A percentile compares a stretch with the other conserved stretches of the same genome.
phyloP scores from a whole-genome alignment of 1,284 basidiomycete genomes.

The Austroboletus niveus region DNA sequence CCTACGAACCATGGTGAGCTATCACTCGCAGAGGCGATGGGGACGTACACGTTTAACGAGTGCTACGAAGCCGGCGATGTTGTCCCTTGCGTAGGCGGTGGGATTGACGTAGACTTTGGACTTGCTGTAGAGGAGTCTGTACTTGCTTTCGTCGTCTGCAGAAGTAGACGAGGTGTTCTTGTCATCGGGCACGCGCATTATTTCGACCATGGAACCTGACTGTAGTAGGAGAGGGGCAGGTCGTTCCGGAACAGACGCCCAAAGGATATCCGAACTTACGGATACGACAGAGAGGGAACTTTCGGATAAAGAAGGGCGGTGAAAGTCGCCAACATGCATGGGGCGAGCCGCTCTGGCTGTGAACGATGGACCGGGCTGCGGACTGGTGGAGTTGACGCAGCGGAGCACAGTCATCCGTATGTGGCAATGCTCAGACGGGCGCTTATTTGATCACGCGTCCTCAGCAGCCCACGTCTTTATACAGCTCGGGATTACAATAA shows the following conservation, averaged over 20 bases:
- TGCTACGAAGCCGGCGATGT: conserved; percentile 89
- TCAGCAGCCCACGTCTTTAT: not conserved
- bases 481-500: conserved; percentile 19
- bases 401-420: conserved; percentile 18
- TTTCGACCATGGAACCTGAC: conserved; percentile 79
- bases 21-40: not conserved
- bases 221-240: conserved; percentile 24
- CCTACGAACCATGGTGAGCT: conserved; percentile 42
- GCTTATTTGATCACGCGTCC: not conserved
- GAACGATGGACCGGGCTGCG: conserved; percentile 7
- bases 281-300: conserved; percentile 43
- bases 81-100: conserved; percentile 87
- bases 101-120: conserved; percentile 94
- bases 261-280: conserved; percentile 28
- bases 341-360: not conserved
- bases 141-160: conserved; percentile 56
- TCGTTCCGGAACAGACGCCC: not conserved
- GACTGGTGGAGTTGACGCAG: conserved; percentile 6
- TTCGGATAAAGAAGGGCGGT: conserved; percentile 35
- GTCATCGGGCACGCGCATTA: conserved; percentile 44
- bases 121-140: conserved; percentile 81
- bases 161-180: conserved; percentile 27
- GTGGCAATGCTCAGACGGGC: conserved; percentile 18
- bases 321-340: conserved; percentile 29
- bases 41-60: conserved; percentile 76